Evolutionary conservation across 495 filamentous ascomycete genomes (phyloP), one percentile per base, ranked within the genome.

Genomic region (Penicillium taxi): DNA sequence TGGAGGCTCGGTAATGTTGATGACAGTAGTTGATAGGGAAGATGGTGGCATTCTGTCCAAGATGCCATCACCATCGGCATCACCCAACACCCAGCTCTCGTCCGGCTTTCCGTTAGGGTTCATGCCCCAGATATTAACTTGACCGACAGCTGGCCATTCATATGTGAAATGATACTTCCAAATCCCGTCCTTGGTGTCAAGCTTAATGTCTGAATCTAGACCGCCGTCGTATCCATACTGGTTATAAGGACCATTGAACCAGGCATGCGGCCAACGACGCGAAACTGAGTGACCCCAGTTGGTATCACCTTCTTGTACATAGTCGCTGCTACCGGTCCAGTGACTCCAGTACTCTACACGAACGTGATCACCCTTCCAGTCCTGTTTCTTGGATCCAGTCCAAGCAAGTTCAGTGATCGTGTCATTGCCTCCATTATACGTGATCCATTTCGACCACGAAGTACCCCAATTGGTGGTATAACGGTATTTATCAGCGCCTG

Each of bases 111-210:
- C 78, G 55, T 82, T 72, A 0, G 72, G 69, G 43, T 82, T 78
- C 44, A 81, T 71, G 24, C 80, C 80, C 80, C 80, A 84, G 7
- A 76, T 62, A 47, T 82, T 84, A 47, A 83, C 56, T 46, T 80
- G 76, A 43, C 77, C 77, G 26, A 67, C 57, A 15, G 72, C 67
- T 2, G 80, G 80, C 70, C 72, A 82, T 50, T 84, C 80, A 4
- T 69, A 62, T 59, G 79, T 72, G 48, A 78, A 77, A 44, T 76
- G 63, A 41, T 72, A 70, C 13, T 67, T 59, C 80, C 80, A 84
- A 6, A 56, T 60, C 20, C 72, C 74, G 41, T 74, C 64, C 5
- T 38, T 9, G 3, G 52, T 42, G 22, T 73, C 58, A 27, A 75
- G 63, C 16, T 65, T 42, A 58, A 81, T 70, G n/a, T 53, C 48